A percentile compares a stretch with the other conserved stretches of the same genome.
phyloP scores from a whole-genome alignment of 176 grass and related monocot genomes.

The Cocos nucifera region DNA sequence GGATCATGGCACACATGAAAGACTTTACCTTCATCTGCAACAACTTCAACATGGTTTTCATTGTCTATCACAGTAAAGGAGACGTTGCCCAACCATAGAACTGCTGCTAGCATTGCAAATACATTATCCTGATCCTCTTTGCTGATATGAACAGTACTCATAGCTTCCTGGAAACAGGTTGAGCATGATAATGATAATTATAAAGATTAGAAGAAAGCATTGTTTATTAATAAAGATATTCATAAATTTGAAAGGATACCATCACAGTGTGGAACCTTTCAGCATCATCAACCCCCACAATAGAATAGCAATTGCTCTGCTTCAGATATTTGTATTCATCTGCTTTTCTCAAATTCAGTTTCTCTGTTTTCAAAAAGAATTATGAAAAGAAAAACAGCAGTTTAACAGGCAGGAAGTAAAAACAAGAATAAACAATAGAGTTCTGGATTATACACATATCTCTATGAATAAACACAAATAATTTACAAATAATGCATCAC shows the following conservation, averaged over 20 bases:
- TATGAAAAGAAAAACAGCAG: constrained; percentile 15
- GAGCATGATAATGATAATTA: constrained; percentile 16
- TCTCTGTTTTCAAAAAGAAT: constrained; percentile 44
- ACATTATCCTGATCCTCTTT: constrained; percentile 89
- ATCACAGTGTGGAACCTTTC: constrained; percentile 73
- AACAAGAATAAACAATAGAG: neutral
- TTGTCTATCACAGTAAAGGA: constrained; percentile 87
- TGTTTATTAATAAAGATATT: no score
- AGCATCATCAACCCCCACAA: constrained; percentile 90
- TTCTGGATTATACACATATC: no score
- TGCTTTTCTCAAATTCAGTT: constrained; percentile 85
- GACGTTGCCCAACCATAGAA: constrained; percentile 88
- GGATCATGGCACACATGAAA: neutral
- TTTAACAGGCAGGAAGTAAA: constrained; percentile 1
- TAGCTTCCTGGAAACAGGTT: constrained; percentile 60
- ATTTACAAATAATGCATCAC: no score
- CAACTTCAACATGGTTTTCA: constrained; percentile 89
- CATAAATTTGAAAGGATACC: constrained; percentile 23
- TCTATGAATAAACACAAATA: no score
- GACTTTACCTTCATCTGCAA: constrained; percentile 76
- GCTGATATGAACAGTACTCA: constrained; percentile 92
- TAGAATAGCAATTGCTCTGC: constrained; percentile 84
- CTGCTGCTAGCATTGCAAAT: constrained; percentile 77
- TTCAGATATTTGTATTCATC: constrained; percentile 97
- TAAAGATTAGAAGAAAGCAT: constrained; percentile 13